phyloP scores from a whole-genome alignment of 1,284 basidiomycete genomes.

The Cutaneotrichosporon cutaneum region DNA sequence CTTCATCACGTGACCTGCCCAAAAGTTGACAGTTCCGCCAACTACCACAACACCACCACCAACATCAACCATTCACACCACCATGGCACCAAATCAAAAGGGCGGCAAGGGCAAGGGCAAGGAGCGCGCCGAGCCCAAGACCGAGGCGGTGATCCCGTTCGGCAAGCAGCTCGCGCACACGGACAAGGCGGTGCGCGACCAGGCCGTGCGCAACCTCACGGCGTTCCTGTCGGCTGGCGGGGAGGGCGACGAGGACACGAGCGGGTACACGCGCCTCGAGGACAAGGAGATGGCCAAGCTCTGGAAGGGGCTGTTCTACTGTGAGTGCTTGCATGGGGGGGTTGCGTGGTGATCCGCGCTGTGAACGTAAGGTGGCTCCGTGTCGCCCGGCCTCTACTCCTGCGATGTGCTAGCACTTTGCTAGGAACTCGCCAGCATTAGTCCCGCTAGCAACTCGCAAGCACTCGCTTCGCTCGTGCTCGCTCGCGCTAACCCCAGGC shows the following conservation, averaged over 20 bases:
- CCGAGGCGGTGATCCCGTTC: slow-evolving; percentile 58
- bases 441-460: no score
- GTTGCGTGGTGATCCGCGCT: no score
- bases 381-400: no score
- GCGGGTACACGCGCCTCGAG: slow-evolving; percentile 53
- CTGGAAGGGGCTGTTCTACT: slow-evolving; percentile 98
- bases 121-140: slow-evolving; percentile 39
- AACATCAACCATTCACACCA: background rate
- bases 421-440: no score
- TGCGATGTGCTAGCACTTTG: no score
- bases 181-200: slow-evolving; percentile 88
- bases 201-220: slow-evolving; percentile 74
- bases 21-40: slow-evolving; percentile 7
- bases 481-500: slow-evolving; percentile 57
- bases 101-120: slow-evolving; percentile 29
- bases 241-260: slow-evolving; percentile 46
- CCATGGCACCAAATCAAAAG: slow-evolving; percentile 5
- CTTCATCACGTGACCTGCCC: background rate
- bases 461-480: background rate
- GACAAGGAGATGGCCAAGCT: slow-evolving; percentile 81
- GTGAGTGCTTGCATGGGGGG: slow-evolving; percentile 57
- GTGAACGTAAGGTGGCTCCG: no score
- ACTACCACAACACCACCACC: background rate
- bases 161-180: slow-evolving; percentile 88
- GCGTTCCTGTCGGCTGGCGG: slow-evolving; percentile 69